phyloP scores from a whole-genome alignment of 2,329 filamentous ascomycete species.

The Exophiala sp. region DNA sequence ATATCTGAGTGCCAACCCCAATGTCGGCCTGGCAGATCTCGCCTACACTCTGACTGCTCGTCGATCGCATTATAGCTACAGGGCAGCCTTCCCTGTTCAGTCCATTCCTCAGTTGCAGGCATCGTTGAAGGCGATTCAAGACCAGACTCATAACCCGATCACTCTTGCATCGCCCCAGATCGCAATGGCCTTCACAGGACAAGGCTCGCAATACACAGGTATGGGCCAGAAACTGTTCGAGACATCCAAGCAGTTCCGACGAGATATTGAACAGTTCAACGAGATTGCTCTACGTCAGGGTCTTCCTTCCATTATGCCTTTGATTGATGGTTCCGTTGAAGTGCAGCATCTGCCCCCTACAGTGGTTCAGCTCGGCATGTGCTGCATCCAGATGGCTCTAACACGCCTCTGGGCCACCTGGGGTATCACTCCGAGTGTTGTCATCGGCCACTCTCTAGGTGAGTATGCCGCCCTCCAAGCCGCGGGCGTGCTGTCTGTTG shows the following conservation, averaged over 20 bases:
- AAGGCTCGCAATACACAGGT: conserved; percentile 36
- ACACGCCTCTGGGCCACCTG: conserved; percentile 35
- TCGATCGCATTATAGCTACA: conserved; percentile 40
- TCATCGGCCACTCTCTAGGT: conserved; percentile 41
- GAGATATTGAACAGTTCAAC: conserved; percentile 33
- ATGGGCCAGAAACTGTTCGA: conserved; percentile 37
- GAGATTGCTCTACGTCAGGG: conserved; percentile 33
- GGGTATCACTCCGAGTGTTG: conserved; percentile 36
- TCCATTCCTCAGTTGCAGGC: conserved; percentile 32
- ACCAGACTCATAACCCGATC: conserved; percentile 31
- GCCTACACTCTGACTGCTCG: conserved; percentile 63
- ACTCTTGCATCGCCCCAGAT: conserved; percentile 31
- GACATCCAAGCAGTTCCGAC: conserved; percentile 31
- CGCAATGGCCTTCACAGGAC: conserved; percentile 38
- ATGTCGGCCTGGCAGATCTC: conserved; percentile 49
- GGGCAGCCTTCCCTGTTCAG: conserved; percentile 33
- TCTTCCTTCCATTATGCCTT: conserved; percentile 35
- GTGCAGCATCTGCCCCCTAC: conserved; percentile 33
- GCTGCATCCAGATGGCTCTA: conserved; percentile 39
- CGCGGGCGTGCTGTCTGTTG: conserved; percentile 36
- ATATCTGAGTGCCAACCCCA: conserved; percentile 52
- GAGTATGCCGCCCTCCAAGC: conserved; percentile 40
- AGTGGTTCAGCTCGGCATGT: conserved; percentile 36
- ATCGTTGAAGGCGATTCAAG: conserved; percentile 28
- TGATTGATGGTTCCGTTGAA: conserved; percentile 33